Evolutionary conservation across 495 filamentous ascomycete species (phyloP).

Genomic region (Ramalina intermedia): DNA sequence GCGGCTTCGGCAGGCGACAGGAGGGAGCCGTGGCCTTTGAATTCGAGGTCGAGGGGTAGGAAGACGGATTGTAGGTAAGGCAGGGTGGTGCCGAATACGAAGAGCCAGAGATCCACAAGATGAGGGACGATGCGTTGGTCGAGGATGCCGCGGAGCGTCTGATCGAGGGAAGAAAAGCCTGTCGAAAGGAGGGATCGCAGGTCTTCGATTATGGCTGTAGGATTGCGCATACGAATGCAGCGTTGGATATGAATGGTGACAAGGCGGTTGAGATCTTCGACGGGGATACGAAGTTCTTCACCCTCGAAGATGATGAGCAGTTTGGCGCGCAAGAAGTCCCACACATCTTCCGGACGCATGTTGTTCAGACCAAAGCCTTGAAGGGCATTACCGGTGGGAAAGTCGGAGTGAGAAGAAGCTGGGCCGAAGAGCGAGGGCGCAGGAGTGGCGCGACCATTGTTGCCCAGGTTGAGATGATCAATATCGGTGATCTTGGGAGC

Average conservation of each 20-base stretch:
- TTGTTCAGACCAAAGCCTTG: slow-evolving; percentile 60
- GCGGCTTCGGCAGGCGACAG: slow-evolving; percentile 61
- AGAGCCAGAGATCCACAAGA: slow-evolving; percentile 85
- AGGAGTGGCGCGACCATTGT: slow-evolving; percentile 14
- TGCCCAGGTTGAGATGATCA: slow-evolving; percentile 28
- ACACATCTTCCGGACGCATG: slow-evolving; percentile 81
- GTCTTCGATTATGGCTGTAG: slow-evolving; percentile 61
- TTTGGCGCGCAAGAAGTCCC: slow-evolving; percentile 85
- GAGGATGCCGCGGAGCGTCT: slow-evolving; percentile 56
- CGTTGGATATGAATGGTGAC: slow-evolving; percentile 70
- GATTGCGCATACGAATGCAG: slow-evolving; percentile 52
- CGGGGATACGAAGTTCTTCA: slow-evolving; percentile 73
- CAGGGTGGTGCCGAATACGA: slow-evolving; percentile 76
- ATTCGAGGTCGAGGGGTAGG: slow-evolving; percentile 85
- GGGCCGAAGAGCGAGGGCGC: slow-evolving; percentile 22
- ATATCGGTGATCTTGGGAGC: slow-evolving; percentile 20
- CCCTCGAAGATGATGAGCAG: slow-evolving; percentile 87
- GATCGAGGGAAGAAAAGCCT: slow-evolving; percentile 76
- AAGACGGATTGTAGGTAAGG: slow-evolving; percentile 96
- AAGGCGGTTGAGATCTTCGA: slow-evolving; percentile 88
- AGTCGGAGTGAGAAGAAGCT: slow-evolving; percentile 6
- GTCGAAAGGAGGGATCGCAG: slow-evolving; percentile 63
- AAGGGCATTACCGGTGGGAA: slow-evolving; percentile 20
- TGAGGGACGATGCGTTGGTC: slow-evolving; percentile 76
- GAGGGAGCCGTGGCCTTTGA: slow-evolving; percentile 66